Evolutionary conservation across 139 green algal genomes (phyloP).

Genomic region (Mesotaenium endlicherianum): DNA sequence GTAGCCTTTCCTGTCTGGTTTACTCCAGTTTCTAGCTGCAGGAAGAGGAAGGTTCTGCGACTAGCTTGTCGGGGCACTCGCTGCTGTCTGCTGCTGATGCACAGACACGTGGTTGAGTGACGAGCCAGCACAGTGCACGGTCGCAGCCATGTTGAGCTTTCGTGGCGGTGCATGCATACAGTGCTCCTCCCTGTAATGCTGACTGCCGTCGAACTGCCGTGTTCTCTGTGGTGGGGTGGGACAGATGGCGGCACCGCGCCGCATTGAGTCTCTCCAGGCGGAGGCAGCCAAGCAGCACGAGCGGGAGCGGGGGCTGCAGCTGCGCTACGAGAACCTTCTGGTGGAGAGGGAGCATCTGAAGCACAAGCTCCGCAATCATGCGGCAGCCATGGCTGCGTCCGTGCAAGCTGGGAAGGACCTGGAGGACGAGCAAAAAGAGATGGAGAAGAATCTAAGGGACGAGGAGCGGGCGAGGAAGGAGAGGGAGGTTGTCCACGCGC

Average conservation of each 20-base stretch:
- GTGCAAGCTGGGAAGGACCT: not conserved
- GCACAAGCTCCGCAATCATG: not conserved
- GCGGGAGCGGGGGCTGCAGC: conserved; percentile 36
- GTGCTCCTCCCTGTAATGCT: too few species aligned
- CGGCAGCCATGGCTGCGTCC: not conserved
- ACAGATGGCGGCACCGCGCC: conserved; percentile 12
- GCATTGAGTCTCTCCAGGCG: conserved; percentile 28
- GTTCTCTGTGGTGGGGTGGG: too few species aligned
- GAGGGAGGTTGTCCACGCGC: not conserved
- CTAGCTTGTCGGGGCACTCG: too few species aligned
- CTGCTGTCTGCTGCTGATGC: too few species aligned
- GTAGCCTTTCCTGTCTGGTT: too few species aligned
- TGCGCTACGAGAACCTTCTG: conserved; percentile 48
- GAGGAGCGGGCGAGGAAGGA: not conserved
- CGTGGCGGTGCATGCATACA: too few species aligned
- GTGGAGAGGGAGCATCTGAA: conserved; percentile 38
- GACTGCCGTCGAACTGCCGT: too few species aligned
- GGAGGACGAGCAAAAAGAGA: not conserved
- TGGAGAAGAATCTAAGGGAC: not conserved
- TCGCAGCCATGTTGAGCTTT: too few species aligned
- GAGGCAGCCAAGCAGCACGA: conserved; percentile 14
- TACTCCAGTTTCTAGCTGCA: too few species aligned
- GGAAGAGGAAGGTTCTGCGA: too few species aligned
- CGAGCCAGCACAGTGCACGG: too few species aligned
- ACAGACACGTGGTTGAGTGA: too few species aligned